Conservation (phyloP, 2,329 filamentous ascomycete genomes). For the Aureobasidium mangrovei region DNA sequence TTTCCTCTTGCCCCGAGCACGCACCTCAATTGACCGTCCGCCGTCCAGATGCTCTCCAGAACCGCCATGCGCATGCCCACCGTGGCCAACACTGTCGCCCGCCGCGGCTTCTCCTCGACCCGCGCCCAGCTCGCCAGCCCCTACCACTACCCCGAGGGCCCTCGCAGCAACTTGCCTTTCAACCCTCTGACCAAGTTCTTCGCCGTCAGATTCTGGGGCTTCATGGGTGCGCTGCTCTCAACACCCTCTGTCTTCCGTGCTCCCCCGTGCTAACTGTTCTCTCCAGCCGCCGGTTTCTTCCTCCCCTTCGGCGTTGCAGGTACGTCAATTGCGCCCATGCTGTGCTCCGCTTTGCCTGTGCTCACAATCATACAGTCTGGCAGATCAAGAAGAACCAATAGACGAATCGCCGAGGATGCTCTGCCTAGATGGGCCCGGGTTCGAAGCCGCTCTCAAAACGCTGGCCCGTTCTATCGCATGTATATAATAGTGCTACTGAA, state of each 20-base stretch:
- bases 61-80: slow-evolving; percentile 52
- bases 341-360: slow-evolving; percentile 18
- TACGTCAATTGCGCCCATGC: slow-evolving; percentile 33
- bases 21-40: not conserved
- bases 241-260: slow-evolving; percentile 18
- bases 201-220: slow-evolving; percentile 70
- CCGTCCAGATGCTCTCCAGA: slow-evolving; percentile 66
- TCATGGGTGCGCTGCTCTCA: slow-evolving; percentile 51
- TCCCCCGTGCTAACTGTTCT: slow-evolving; percentile 26
- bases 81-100: slow-evolving; percentile 60
- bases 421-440: slow-evolving; percentile 5
- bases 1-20: not conserved
- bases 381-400: slow-evolving; percentile 56
- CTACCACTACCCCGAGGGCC: slow-evolving; percentile 97
- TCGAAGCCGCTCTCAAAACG: not conserved
- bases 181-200: slow-evolving; percentile 89
- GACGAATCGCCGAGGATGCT: slow-evolving; percentile 12
- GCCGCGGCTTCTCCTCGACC: slow-evolving; percentile 90
- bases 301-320: slow-evolving; percentile 55
- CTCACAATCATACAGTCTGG: slow-evolving; percentile 45
- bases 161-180: slow-evolving; percentile 92
- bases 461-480: slow-evolving; percentile 3
- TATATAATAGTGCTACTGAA: slow-evolving; percentile 14
- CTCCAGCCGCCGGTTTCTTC: slow-evolving; percentile 48
- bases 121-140: slow-evolving; percentile 76